Evolutionary conservation across 1,284 basidiomycete genomes (phyloP).

Genomic region (Cutaneotrichosporon sp.): DNA sequence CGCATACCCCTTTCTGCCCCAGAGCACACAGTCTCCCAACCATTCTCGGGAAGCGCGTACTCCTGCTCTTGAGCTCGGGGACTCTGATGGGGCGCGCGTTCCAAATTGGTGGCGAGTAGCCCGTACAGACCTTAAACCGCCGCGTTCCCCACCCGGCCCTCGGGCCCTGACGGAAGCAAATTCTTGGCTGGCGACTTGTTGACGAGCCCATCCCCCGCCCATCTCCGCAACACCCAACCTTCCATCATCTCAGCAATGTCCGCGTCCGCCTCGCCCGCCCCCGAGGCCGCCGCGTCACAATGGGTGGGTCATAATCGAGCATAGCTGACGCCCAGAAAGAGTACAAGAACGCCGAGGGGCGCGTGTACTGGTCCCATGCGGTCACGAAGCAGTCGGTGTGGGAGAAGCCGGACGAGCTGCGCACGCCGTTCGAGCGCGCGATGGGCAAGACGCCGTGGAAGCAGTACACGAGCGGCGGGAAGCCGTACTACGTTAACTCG

Average conservation of each 20-base stretch:
- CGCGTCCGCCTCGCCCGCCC: conserved; percentile 27
- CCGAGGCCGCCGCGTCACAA: conserved; percentile 22
- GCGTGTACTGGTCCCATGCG: conserved; percentile 53
- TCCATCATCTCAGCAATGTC: background rate
- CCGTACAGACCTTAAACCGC: no score
- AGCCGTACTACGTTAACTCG: conserved; percentile 89
- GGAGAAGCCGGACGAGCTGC: conserved; percentile 56
- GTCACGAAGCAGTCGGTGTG: conserved; percentile 54
- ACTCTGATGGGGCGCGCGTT: no score
- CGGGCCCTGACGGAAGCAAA: background rate
- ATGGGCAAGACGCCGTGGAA: conserved; percentile 86
- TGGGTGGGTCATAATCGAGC: conserved; percentile 22
- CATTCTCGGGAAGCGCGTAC: no score
- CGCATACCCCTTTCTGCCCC: no score
- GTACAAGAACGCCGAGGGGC: conserved; percentile 51
- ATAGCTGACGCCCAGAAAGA: conserved; percentile 32
- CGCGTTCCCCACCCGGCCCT: no score
- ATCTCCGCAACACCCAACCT: background rate
- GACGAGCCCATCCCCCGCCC: background rate
- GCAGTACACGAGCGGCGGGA: conserved; percentile 81
- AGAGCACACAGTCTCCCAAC: no score
- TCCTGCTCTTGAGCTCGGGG: no score
- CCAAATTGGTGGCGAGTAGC: no score
- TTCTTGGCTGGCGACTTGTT: background rate
- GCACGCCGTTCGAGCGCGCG: conserved; percentile 87